A percentile compares a stretch with the other conserved stretches of the same genome.
Conservation (phyloP, 2,329 filamentous ascomycete genomes). For the Fusarium bactridioides region DNA sequence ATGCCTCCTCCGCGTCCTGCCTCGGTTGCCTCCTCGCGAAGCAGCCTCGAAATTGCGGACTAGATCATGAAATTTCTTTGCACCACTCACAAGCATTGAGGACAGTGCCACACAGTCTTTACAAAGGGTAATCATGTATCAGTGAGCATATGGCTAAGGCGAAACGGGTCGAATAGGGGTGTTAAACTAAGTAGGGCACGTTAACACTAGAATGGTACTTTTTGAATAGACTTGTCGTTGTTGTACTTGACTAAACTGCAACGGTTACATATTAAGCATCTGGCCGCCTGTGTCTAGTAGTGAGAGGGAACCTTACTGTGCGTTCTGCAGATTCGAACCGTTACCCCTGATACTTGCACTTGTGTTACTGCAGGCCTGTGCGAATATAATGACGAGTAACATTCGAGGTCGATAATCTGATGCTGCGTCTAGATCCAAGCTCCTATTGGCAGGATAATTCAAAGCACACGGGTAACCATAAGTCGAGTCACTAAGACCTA, state of each 20-base stretch:
- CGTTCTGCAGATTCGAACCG: neutral
- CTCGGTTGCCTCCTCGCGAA: conserved; percentile 22
- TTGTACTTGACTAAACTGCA: neutral
- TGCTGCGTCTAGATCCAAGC: neutral
- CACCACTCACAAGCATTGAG: neutral
- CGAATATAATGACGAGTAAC: neutral
- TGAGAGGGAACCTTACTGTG: neutral
- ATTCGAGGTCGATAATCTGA: neutral
- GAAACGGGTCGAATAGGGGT: neutral
- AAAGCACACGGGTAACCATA: neutral
- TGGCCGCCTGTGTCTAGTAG: neutral
- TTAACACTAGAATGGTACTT: neutral
- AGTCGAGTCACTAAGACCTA: neutral
- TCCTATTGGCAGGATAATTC: neutral
- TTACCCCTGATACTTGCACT: conserved; percentile 17
- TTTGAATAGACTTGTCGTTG: neutral
- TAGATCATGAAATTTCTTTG: neutral
- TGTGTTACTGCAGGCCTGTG: neutral
- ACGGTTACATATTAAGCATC: neutral
- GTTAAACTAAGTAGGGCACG: neutral
- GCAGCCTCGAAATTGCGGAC: conserved; percentile 17
- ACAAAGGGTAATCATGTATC: neutral
- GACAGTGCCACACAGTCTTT: neutral
- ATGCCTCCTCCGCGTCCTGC: conserved; percentile 26
- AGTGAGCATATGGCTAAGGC: neutral